These are phyloP conservation scores for Hirschioporus abietinus DNA, from an alignment of 768 basidiomycete genomes.

Conservation along the genomic window DNA sequence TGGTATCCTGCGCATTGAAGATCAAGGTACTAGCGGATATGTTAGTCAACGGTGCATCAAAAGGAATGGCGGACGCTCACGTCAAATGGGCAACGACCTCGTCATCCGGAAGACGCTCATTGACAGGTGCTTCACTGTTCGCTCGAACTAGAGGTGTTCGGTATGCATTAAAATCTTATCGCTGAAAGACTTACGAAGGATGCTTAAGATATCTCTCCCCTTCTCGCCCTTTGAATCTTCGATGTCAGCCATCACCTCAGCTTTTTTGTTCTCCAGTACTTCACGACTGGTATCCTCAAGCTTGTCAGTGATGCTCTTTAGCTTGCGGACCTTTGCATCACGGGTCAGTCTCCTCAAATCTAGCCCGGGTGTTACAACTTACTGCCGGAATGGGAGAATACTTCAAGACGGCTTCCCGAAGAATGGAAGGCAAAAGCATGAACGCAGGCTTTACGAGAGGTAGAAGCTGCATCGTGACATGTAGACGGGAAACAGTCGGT, in stretches of 20 bases:
- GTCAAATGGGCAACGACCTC: slow-evolving; percentile 18
- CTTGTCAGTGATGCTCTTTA: not conserved
- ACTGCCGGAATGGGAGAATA: not conserved
- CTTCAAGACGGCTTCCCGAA: slow-evolving; percentile 35
- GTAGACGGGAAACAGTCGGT: not conserved
- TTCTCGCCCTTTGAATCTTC: not conserved
- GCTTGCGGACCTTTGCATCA: not conserved
- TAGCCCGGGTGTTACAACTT: not conserved
- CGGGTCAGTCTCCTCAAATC: not conserved
- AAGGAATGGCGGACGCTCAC: slow-evolving; percentile 1
- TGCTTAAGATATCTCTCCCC: not conserved
- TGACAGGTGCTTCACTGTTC: slow-evolving; percentile 14
- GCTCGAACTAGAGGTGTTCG: slow-evolving; percentile 15
- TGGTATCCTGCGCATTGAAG: slow-evolving; percentile 49
- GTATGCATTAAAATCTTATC: not conserved
- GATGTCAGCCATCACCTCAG: not conserved
- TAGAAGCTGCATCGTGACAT: not conserved
- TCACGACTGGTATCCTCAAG: not conserved
- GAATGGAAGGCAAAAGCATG: slow-evolving; percentile 36
- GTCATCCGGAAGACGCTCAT: slow-evolving; percentile 17
- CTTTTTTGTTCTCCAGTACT: slow-evolving; percentile 2
- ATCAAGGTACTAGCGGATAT: slow-evolving; percentile 33
- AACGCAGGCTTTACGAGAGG: slow-evolving; percentile 19
- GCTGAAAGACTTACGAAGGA: not conserved
- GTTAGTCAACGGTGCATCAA: slow-evolving; percentile 1